These are phyloP conservation scores for Aureobasidium subglaciale DNA, from an alignment of 2,329 filamentous ascomycete genomes.

Conservation along the genomic window DNA sequence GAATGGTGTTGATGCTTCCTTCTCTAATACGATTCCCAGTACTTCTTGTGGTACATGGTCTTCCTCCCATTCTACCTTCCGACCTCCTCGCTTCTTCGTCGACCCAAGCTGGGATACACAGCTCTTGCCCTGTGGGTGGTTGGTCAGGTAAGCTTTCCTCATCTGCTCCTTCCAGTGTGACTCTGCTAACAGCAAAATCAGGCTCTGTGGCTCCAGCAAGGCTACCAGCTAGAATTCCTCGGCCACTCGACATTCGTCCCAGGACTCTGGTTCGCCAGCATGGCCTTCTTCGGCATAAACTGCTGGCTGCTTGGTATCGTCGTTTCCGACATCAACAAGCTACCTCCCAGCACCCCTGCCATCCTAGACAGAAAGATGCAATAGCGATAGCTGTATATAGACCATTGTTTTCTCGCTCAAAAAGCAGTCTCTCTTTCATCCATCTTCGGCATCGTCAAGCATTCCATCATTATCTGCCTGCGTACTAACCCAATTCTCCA, in stretches of 20 bases:
- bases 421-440: slow-evolving; percentile 10
- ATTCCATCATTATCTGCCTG: slow-evolving; percentile 29
- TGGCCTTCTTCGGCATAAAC: slow-evolving; percentile 79
- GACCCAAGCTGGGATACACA: slow-evolving; percentile 53
- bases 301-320: slow-evolving; percentile 80
- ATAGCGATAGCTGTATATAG: background rate
- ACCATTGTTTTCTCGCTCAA: background rate
- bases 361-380: background rate
- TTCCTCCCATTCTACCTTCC: slow-evolving; percentile 89
- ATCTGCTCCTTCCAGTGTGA: background rate
- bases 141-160: slow-evolving; percentile 49
- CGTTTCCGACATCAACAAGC: slow-evolving; percentile 53
- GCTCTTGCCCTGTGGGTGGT: slow-evolving; percentile 67
- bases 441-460: slow-evolving; percentile 26
- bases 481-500: slow-evolving; percentile 34
- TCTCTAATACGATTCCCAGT: slow-evolving; percentile 47
- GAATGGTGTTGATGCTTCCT: background rate
- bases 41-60: slow-evolving; percentile 97
- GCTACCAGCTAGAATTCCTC: slow-evolving; percentile 48
- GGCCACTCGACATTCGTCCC: slow-evolving; percentile 79
- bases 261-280: slow-evolving; percentile 67
- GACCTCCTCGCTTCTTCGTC: slow-evolving; percentile 61
- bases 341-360: background rate
- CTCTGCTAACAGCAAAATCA: slow-evolving; percentile 17
- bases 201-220: slow-evolving; percentile 44